phyloP scores from a whole-genome alignment of 2,329 filamentous ascomycete genomes.

The Verticillium nubilum region DNA sequence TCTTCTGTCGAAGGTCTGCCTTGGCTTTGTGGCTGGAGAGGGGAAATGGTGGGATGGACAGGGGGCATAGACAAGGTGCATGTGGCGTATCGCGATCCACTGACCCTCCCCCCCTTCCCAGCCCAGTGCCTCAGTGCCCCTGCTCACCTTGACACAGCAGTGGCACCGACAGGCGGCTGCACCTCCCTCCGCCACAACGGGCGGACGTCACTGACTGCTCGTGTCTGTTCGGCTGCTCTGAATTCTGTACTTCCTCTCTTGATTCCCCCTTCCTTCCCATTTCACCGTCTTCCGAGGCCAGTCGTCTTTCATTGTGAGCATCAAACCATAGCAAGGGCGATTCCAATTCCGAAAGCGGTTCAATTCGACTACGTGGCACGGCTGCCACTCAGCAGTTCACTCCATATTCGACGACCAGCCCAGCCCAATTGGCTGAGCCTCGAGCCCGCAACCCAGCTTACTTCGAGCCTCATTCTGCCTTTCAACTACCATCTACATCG shows the following conservation, averaged over 20 bases:
- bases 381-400: not conserved
- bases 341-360: no score
- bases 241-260: not conserved
- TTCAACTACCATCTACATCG: not conserved
- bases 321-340: no score
- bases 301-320: not conserved
- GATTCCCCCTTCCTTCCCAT: not conserved
- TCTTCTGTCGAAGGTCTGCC: not conserved
- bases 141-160: not conserved
- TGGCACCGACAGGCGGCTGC: not conserved
- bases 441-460: not conserved
- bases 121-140: not conserved
- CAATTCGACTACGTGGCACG: no score
- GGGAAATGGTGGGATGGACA: not conserved
- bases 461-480: not conserved
- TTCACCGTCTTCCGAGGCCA: not conserved
- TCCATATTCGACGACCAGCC: not conserved
- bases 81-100: not conserved
- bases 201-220: not conserved
- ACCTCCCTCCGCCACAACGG: not conserved
- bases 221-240: not conserved
- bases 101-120: no score
- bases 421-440: not conserved
- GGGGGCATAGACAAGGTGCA: not conserved
- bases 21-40: not conserved